Evolutionary conservation across 2,329 filamentous ascomycete genomes (phyloP), one percentile per base, ranked within the genome.

Genomic region (Penicillium sp.): DNA sequence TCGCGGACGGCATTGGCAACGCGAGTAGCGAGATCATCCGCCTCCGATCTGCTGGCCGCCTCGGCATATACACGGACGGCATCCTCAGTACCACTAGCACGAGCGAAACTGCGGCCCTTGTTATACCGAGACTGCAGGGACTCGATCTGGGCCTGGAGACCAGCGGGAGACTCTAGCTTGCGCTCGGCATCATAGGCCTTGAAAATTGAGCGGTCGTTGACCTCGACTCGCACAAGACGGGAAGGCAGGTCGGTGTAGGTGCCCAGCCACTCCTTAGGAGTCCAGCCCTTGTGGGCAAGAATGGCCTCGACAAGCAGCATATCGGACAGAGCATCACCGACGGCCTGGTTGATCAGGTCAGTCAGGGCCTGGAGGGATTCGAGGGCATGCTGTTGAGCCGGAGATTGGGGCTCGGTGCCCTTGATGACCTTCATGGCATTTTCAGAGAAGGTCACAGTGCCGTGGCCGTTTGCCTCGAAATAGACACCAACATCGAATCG

Each of bases 391-490:
- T 91, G 86, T 67, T 97, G 90, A 5, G 87, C 91, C 1, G 93
- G 91, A 0, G 88, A 94, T 66, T 94, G 84, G 4, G 93, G 90
- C 61, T 88, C 79, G 45, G 85, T 84, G 56, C 80, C 84, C 53
- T 77, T 78, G 70, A 98, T 94, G 33, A 80, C 77, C 54, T 84
- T 83, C 32, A 91, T 73, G 3, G 91, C 91, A 44, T 87, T 82
- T 42, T 85, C 80, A 1, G 87, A 94, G 76, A 98, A 98, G 39
- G 97, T 83, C 23, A 97, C 86, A 7, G 93, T 98, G 51, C 93
- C 93, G 68, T 98, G 93, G 19, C 93, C 93, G 63, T 98, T 98
- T 51, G 93, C 93, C 73, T 98, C 93, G 59, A 98, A 98, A 73
- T 98, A 98, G 36, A 97, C 88, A 41, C 93, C 93, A 39, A 97